These are phyloP conservation scores for Sclerotinia minor DNA, from an alignment of 2,329 filamentous ascomycete genomes.

Conservation along the genomic window DNA sequence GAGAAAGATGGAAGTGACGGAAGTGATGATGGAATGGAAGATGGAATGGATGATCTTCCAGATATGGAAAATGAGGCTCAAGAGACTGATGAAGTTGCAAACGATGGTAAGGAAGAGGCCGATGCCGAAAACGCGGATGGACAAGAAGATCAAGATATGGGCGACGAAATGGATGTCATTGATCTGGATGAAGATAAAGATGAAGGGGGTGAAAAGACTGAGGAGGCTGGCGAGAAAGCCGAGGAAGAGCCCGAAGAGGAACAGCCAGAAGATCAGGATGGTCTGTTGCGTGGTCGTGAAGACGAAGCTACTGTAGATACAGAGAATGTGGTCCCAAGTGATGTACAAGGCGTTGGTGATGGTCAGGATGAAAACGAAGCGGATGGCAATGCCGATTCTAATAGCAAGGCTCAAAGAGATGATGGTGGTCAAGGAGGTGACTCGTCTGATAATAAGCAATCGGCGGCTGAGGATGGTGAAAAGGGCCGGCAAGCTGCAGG, in stretches of 20 bases:
- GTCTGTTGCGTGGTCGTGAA: conserved; percentile 43
- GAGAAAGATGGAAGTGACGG: conserved; percentile 50
- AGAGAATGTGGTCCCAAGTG: conserved; percentile 64
- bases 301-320: conserved; percentile 55
- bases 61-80: conserved; percentile 48
- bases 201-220: conserved; percentile 46
- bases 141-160: conserved; percentile 45
- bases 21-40: conserved; percentile 42
- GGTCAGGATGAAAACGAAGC: conserved; percentile 64
- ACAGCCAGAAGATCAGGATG: conserved; percentile 52
- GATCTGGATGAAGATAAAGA: conserved; percentile 40
- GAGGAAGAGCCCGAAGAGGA: conserved; percentile 51
- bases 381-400: conserved; percentile 61
- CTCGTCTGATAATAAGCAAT: conserved; percentile 62
- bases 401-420: conserved; percentile 63
- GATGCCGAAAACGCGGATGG: conserved; percentile 44
- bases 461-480: conserved; percentile 63
- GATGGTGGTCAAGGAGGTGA: conserved; percentile 66
- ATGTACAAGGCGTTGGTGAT: conserved; percentile 63
- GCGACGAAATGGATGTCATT: conserved; percentile 41
- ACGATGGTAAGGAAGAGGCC: conserved; percentile 49
- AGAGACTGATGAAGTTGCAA: conserved; percentile 41
- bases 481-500: conserved; percentile 48
- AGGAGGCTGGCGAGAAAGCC: conserved; percentile 53
- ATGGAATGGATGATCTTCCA: conserved; percentile 56